These are phyloP conservation scores for Trifolium fragiferum DNA, from an alignment of 306 rosid genomes.

Conservation along the genomic window DNA sequence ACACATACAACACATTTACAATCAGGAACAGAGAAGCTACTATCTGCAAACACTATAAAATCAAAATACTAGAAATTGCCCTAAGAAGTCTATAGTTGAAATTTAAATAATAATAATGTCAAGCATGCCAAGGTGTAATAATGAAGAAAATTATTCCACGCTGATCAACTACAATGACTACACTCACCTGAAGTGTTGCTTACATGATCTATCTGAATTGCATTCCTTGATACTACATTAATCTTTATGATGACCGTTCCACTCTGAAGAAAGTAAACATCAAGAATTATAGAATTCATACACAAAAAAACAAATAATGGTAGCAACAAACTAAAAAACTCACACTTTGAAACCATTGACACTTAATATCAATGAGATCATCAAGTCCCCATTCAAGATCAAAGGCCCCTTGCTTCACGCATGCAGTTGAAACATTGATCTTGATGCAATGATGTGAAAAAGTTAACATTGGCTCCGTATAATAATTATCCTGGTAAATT, in stretches of 20 bases:
- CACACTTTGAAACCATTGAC: slow-evolving; percentile 71
- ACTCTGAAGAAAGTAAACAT: slow-evolving; percentile 58
- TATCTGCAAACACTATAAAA: slow-evolving; percentile 31
- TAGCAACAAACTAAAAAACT: slow-evolving; percentile 45
- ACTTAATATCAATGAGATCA: slow-evolving; percentile 64
- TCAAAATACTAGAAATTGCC: slow-evolving; percentile 23
- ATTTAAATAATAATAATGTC: slow-evolving; percentile 31
- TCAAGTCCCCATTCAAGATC: slow-evolving; percentile 75
- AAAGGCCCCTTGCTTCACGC: slow-evolving; percentile 50
- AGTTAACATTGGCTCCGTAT: slow-evolving; percentile 57
- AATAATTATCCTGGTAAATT: slow-evolving; percentile 70
- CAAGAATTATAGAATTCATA: slow-evolving; percentile 41
- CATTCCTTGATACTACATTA: slow-evolving; percentile 59
- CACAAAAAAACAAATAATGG: slow-evolving; percentile 26
- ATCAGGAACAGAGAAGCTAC: slow-evolving; percentile 41
- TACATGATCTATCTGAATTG: slow-evolving; percentile 45
- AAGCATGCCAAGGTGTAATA: slow-evolving; percentile 30
- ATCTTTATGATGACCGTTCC: slow-evolving; percentile 68
- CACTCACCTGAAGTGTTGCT: slow-evolving; percentile 67
- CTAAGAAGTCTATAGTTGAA: slow-evolving; percentile 25
- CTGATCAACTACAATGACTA: slow-evolving; percentile 21
- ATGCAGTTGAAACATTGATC: slow-evolving; percentile 58
- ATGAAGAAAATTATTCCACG: slow-evolving; percentile 25
- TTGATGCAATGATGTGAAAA: slow-evolving; percentile 69
- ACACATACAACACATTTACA: slow-evolving; percentile 33